phyloP scores from a whole-genome alignment of 169 alveolate species.

The Plasmodium falciparum region DNA sequence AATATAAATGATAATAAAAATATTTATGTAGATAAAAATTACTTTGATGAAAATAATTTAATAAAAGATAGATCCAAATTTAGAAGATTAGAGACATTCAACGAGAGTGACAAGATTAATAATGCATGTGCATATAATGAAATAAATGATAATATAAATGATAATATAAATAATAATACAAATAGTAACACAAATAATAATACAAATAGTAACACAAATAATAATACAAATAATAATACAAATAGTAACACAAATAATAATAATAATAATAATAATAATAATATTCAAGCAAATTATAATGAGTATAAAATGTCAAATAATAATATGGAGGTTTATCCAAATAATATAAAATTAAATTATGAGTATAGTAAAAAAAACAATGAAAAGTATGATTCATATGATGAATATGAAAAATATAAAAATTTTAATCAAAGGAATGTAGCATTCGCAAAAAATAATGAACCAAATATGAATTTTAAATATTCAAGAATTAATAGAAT shows the following conservation, averaged over 20 bases:
- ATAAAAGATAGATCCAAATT: constrained; percentile 44
- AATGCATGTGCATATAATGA: constrained; percentile 14
- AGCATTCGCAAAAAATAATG: background rate
- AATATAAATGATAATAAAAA: constrained; percentile 16
- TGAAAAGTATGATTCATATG: constrained; percentile 9
- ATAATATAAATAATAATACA: background rate
- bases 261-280: background rate
- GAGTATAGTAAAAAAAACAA: constrained; percentile 14
- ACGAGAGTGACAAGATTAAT: constrained; percentile 39
- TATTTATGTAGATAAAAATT: constrained; percentile 28
- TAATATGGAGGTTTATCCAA: constrained; percentile 2
- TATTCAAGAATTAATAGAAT: constrained; percentile 23
- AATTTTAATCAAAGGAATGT: constrained; percentile 1
- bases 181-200: constrained; percentile 7
- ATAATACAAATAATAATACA: background rate
- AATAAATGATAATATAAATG: constrained; percentile 1
- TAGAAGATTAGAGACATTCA: constrained; percentile 29
- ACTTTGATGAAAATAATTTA: constrained; percentile 25
- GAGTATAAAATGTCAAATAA: background rate
- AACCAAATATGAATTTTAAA: constrained; percentile 20
- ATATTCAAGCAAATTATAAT: constrained; percentile 3
- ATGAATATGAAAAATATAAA: background rate
- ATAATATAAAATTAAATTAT: constrained; percentile 3
- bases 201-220: background rate
- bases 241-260: background rate